Conservation (phyloP, 192 early-diverging fungal species). For the Powellomyces hirtus region DNA sequence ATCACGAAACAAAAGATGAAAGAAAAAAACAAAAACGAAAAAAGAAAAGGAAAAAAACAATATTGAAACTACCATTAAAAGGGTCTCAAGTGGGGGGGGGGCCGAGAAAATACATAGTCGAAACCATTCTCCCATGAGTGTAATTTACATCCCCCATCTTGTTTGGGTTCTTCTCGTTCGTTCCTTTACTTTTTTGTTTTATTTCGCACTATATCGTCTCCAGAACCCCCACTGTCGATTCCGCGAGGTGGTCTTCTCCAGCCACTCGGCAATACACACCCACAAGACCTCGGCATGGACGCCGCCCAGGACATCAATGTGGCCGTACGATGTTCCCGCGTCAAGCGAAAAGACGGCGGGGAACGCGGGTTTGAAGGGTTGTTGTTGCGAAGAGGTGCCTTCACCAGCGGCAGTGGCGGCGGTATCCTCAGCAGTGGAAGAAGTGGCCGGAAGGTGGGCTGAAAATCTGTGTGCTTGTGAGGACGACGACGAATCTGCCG, state of each 20-base stretch:
- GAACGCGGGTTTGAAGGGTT: background rate
- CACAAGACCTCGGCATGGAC: slow-evolving; percentile 43
- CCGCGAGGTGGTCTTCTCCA: slow-evolving; percentile 36
- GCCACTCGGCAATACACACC: slow-evolving; percentile 43
- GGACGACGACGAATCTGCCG: background rate
- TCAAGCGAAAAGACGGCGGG: slow-evolving; percentile 25
- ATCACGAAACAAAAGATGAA: too few species aligned
- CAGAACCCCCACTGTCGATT: slow-evolving; percentile 42
- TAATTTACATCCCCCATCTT: too few species aligned
- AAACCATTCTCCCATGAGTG: too few species aligned
- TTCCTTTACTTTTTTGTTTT: too few species aligned
- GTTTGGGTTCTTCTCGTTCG: too few species aligned
- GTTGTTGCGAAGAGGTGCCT: background rate
- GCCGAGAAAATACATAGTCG: too few species aligned
- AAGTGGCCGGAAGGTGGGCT: background rate
- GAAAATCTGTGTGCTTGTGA: background rate
- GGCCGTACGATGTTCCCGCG: slow-evolving; percentile 30
- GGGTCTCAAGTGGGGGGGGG: too few species aligned
- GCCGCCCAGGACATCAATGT: slow-evolving; percentile 45
- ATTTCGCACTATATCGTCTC: slow-evolving; percentile 46
- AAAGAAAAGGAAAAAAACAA: too few species aligned
- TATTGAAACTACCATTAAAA: too few species aligned
- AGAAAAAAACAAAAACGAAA: too few species aligned
- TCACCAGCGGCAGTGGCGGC: background rate
- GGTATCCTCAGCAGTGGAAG: background rate